Percentiles rank a stretch among this genome's conserved stretches.
Evolutionary conservation across 73 alveolate species (phyloP).

Genomic region (Uronychia setigera): DNA sequence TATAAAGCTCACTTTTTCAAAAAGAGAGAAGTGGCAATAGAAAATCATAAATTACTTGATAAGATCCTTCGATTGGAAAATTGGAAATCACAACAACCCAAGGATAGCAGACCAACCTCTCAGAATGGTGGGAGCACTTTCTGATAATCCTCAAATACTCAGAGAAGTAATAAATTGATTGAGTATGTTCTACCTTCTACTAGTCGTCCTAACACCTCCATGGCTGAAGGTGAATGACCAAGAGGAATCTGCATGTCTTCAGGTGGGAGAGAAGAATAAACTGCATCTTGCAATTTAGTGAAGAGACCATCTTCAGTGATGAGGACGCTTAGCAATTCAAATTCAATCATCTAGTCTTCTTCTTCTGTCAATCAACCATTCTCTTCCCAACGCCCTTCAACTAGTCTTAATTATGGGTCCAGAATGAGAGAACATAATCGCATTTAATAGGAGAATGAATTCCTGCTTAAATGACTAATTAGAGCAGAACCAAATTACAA

Average conservation of each 20-base stretch:
- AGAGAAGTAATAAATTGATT: not conserved
- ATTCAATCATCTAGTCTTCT: too few species aligned
- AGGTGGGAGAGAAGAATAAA: not conserved
- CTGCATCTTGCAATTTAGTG: not conserved
- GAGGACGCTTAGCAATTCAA: not conserved
- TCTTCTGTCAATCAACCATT: not conserved
- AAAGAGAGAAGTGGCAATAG: not conserved
- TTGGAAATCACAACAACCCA: too few species aligned
- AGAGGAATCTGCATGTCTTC: not conserved
- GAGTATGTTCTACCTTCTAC: not conserved
- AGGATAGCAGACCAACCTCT: too few species aligned
- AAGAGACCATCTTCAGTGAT: not conserved
- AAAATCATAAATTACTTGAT: not conserved
- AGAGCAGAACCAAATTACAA: not conserved
- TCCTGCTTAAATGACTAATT: not conserved
- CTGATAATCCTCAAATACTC: not conserved
- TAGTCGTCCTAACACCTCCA: not conserved
- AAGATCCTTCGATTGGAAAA: not conserved
- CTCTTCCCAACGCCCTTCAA: not conserved
- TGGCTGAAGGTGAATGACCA: not conserved
- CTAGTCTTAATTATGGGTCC: not conserved
- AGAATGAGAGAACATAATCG: not conserved
- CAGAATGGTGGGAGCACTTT: not conserved
- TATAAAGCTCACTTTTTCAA: not conserved
- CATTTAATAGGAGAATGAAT: not conserved